Evolutionary conservation across 2,329 filamentous ascomycete species (phyloP), one percentile per base, ranked within the genome.

Genomic region (Amesomyces nigricolor): DNA sequence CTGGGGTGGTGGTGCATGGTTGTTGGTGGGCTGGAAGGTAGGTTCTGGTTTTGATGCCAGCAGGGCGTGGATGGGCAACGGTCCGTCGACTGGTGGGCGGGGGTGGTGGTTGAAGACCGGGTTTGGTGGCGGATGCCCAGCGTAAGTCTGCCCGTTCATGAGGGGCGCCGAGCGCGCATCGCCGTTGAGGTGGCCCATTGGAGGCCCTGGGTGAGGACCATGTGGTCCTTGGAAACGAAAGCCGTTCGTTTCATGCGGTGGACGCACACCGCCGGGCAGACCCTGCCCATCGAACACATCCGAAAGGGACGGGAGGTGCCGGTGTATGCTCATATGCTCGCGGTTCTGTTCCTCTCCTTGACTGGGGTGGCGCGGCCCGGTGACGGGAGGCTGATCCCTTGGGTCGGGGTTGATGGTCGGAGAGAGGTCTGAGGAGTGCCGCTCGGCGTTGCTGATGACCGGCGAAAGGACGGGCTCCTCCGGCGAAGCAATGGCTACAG

Each of bases 51-150:
- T 74, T 19, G 73, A 72, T 2, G 73, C 73, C 17, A 82, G 66
- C 0, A 83, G 68, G 0, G 78, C 74, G 59, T 82, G 79, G 22
- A 82, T 82, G 1, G 80, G 78, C 10, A 82, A 61, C 1, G 77
- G 71, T 0, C 77, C 74, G 38, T 82, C 79, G 46, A 75, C 73
- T 0, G 75, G 72, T 4, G 75, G 75, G 42, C 78, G 71, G 2
- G 74, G 71, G 2, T 67, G 66, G 22, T 66, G 8, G 32, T 26
- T 64, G 19, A 69, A 70, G 1, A 75, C 74, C 13, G 68, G 72
- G 2, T 68, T 64, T 2, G 77, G 76, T 1, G 70, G 69, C 40
- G 70, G 66, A 46, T 74, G 79, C 32, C 73, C 73, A 14, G 62
- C 68, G 4, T 75, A 78, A 2, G 75, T 76, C 17, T 72, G 70